These are phyloP conservation scores for Teunomyces aglyptinius DNA, from an alignment of 805 yeast species.

Conservation along the genomic window DNA sequence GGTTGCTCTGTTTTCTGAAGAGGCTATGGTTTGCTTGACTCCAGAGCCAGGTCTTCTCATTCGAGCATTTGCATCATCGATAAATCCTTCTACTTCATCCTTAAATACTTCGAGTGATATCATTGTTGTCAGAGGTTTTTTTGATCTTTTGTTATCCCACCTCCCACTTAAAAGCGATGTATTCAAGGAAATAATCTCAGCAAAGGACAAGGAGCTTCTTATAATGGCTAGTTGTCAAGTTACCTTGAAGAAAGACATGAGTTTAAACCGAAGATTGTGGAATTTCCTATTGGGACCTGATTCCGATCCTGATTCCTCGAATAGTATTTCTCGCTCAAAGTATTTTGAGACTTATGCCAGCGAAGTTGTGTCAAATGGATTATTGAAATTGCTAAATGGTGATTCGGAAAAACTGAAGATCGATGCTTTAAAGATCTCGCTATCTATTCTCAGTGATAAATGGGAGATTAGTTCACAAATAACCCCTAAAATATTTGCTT, in stretches of 20 bases:
- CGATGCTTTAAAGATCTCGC: conserved; percentile 60
- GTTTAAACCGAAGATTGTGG: conserved; percentile 91
- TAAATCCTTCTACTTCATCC: conserved; percentile 41
- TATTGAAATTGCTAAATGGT: conserved; percentile 47
- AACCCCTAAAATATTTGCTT: conserved; percentile 67
- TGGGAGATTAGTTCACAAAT: conserved; percentile 89
- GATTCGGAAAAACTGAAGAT: conserved; percentile 31
- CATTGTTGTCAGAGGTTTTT: conserved; percentile 78
- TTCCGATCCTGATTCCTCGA: conserved; percentile 3
- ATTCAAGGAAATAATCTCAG: conserved; percentile 45
- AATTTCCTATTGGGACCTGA: conserved; percentile 89
- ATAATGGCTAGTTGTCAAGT: conserved; percentile 64
- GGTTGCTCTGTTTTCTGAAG: conserved; percentile 32
- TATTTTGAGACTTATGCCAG: conserved; percentile 65
- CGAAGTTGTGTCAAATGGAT: conserved; percentile 48
- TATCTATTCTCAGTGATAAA: conserved; percentile 74
- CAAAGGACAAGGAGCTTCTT: conserved; percentile 55
- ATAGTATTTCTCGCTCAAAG: conserved; percentile 34
- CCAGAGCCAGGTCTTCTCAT: conserved; percentile 81
- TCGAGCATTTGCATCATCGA: conserved; percentile 69
- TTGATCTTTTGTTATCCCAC: conserved; percentile 72
- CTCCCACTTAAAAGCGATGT: conserved; percentile 64
- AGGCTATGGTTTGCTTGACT: conserved; percentile 58
- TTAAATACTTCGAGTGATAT: conserved; percentile 50
- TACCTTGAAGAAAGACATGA: conserved; percentile 84